Conservation (phyloP, 805 yeast species). For the Debaryomyces castellii region DNA sequence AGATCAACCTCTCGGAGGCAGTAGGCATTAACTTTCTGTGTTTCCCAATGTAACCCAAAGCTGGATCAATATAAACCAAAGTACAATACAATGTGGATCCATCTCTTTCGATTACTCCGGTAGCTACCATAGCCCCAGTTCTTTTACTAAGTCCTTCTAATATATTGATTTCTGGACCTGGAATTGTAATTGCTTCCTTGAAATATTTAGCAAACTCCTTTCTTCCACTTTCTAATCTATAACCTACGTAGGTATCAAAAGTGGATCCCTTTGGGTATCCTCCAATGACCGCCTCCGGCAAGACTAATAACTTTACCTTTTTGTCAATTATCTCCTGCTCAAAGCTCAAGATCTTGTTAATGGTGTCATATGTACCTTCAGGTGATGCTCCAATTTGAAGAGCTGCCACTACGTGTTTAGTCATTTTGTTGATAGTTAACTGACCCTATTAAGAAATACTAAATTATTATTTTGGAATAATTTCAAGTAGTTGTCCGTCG, state of each 20-base stretch:
- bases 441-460: too few species aligned
- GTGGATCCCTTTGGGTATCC: slow-evolving; percentile 47
- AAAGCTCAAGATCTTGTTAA: slow-evolving; percentile 36
- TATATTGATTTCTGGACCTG: slow-evolving; percentile 33
- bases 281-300: slow-evolving; percentile 47
- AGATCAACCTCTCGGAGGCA: slow-evolving; percentile 42
- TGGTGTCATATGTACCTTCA: slow-evolving; percentile 35
- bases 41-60: slow-evolving; percentile 32
- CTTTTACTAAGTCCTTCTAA: slow-evolving; percentile 31
- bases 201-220: slow-evolving; percentile 37
- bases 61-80: slow-evolving; percentile 39
- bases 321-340: slow-evolving; percentile 31
- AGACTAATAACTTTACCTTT: slow-evolving; percentile 37
- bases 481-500: too few species aligned
- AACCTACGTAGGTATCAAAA: slow-evolving; percentile 44
- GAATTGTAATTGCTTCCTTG: slow-evolving; percentile 33
- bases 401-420: slow-evolving; percentile 36
- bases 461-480: too few species aligned
- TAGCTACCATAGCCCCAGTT: slow-evolving; percentile 33
- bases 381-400: slow-evolving; percentile 43
- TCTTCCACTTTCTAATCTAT: slow-evolving; percentile 40
- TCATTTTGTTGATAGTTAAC: slow-evolving; percentile 1
- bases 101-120: slow-evolving; percentile 42
- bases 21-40: slow-evolving; percentile 48
- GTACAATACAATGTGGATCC: slow-evolving; percentile 40